Conservation (phyloP, 805 yeast genomes). For the Millerozyma miso region DNA sequence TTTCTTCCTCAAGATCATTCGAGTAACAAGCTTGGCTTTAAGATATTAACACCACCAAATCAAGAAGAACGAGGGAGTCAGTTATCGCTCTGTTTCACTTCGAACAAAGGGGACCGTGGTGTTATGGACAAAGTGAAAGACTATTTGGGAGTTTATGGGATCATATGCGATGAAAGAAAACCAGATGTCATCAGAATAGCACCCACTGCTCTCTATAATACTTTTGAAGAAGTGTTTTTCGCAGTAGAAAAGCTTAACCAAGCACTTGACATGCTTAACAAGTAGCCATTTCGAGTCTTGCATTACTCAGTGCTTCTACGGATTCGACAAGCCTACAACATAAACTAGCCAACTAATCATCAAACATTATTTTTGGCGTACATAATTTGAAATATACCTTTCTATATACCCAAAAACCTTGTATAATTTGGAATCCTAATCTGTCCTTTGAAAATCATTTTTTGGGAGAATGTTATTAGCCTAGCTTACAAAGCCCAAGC, state of each 20-base stretch:
- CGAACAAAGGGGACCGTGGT: slow-evolving; percentile 32
- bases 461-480: neutral
- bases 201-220: slow-evolving; percentile 80
- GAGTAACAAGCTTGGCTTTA: slow-evolving; percentile 40
- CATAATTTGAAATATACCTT: neutral
- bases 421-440: neutral
- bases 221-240: slow-evolving; percentile 56
- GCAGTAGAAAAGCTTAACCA: slow-evolving; percentile 45
- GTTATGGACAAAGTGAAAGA: slow-evolving; percentile 60
- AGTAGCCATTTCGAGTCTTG: too few relatives aligned
- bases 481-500: slow-evolving; percentile 34
- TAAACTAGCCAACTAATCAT: too few relatives aligned
- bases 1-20: slow-evolving; percentile 30
- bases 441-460: neutral
- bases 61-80: slow-evolving; percentile 71
- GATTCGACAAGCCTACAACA: too few relatives aligned
- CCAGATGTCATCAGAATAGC: slow-evolving; percentile 91
- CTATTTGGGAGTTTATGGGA: slow-evolving; percentile 52
- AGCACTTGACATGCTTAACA: slow-evolving; percentile 28
- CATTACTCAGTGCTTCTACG: too few relatives aligned
- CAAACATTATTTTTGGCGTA: neutral
- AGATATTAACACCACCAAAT: slow-evolving; percentile 68
- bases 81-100: slow-evolving; percentile 63
- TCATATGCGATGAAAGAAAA: slow-evolving; percentile 82
- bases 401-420: neutral